Base-by-base conservation (phyloP, 2,329 filamentous ascomycete genomes). In the Cytospora mali region DNA sequence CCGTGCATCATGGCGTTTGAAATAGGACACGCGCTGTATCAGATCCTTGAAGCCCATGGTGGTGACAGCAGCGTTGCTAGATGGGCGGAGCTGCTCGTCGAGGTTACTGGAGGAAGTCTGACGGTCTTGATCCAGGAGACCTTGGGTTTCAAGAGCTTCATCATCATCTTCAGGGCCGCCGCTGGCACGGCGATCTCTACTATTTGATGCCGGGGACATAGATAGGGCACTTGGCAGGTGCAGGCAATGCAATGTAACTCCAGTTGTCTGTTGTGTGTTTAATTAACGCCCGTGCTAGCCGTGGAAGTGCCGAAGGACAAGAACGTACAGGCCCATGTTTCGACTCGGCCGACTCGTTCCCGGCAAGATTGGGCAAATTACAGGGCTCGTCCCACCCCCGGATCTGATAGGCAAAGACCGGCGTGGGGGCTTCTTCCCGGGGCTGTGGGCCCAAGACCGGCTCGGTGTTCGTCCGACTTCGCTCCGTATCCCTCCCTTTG, bases 1-100 rank as follows among this genome's bases (percentile, higher is more conserved):
- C 25, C 71, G 69, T 62, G 72, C 61, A 14, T 31, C 61, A 51
- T 66, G 59, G 21, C 49, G 28, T 25, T 51, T 31, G 9, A 64
- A 62, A 21, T 59, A 62, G n/a, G 62, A 29, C 14, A 62, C 29
- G 21, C 59, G 55, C 27, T 58, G 23, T 7, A 23, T 52, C 27
- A 62, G 28, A 25, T 50, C 52, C 23, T 55, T 52, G 5, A 55
- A 53, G 59, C 55, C 55, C 62, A 62, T 64, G 10, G 33, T 33
- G 46, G 35, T 33, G 46, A 42, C 31, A n/a, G 29, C 23, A 7
- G 13, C 48, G 1, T 7, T 49, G 1, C 16, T 7, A 4, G 10
- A 23, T 14, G 9, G 23, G 35, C n/a, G n/a, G n/a, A n/a, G n/a
- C n/a, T n/a, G 42, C 21, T 54, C 53, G 23, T 28, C 35, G 33